Evolutionary conservation across 257 asterid species (phyloP).

Genomic region (Gentiana macrophylla): DNA sequence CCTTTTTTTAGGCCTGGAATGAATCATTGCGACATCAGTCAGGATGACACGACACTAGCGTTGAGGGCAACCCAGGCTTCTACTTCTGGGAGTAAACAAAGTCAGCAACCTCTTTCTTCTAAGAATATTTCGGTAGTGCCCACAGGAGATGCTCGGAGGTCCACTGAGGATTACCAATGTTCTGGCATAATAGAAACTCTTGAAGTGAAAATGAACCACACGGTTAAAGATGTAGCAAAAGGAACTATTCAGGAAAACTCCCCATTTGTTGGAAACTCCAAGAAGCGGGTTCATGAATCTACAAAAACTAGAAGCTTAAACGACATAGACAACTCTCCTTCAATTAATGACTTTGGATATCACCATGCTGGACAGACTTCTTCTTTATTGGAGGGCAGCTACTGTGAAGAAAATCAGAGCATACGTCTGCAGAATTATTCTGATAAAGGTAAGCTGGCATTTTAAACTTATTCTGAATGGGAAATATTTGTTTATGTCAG

Average conservation of each 20-base stretch:
- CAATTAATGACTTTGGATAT: conserved; percentile 37
- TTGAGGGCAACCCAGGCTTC: conserved; percentile 55
- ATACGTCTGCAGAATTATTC: conserved; percentile 27
- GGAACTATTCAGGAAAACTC: conserved; percentile 45
- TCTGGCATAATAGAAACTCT: conserved; percentile 24
- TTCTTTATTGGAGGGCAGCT: conserved; percentile 27
- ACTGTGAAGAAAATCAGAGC: conserved; percentile 35
- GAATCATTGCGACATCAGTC: conserved; percentile 79
- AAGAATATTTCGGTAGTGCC: conserved; percentile 28
- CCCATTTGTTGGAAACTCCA: conserved; percentile 38
- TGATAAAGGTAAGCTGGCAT: conserved; percentile 44
- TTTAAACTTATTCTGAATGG: too few species aligned
- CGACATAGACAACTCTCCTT: conserved; percentile 29
- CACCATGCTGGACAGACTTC: conserved; percentile 30
- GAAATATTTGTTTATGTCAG: too few species aligned
- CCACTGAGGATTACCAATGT: conserved; percentile 33
- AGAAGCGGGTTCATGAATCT: conserved; percentile 33
- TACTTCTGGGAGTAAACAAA: conserved; percentile 32
- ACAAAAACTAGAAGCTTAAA: conserved; percentile 34
- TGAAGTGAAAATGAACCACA: conserved; percentile 53
- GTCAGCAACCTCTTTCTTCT: conserved; percentile 32
- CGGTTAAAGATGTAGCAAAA: conserved; percentile 37
- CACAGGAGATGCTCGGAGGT: conserved; percentile 33
- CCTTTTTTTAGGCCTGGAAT: conserved; percentile 64
- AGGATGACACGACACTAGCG: conserved; percentile 80